Base-by-base conservation (phyloP, 163 green algal species). In the Scenedesmus sp. region DNA sequence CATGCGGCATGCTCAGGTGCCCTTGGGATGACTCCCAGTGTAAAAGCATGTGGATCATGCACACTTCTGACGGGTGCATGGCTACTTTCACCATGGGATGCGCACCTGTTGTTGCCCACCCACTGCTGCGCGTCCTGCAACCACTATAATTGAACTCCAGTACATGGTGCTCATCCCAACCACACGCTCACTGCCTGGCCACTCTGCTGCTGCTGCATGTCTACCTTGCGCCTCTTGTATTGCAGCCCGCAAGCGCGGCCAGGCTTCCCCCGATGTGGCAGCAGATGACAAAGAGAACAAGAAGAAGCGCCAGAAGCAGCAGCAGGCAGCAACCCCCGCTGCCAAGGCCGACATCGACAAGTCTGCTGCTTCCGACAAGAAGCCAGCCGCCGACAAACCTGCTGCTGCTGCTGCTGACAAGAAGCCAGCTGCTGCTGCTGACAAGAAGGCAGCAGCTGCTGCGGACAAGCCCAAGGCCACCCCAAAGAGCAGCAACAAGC, bases 301-400 rank as follows among this genome's bases (percentile, higher is more conserved):
- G 5, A 87, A 82, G 59, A 91, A 86, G 88, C 88, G 88, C 59
- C 52, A 57, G 7, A 88, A 90, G 70, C 88, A 82, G 83, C 57
- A 90, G 16, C 55, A 26, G 57, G 86, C 18, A 10, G 4, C 64
- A 26, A 3, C 82, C 55, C 23, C 82, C 8, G 73, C 57, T 64
- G n/a, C 87, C 12, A 16, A 74, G 52, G 13, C 10, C 23, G 86
- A 62, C 52, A 70, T 2, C 70, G 26, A 16, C 64, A 52, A 86
- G n/a, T 0, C 18, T 57, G 55, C 87, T 23, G 54, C 4, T 7
- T 0, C 57, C 20, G 62, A 15, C 34, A 76, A 73, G 83, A 52
- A 23, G 18, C 18, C 15, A 20, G 26, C 26, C n/a, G 12, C 34
- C 34, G 70, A 46, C 2, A 76, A 76, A 18, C 66, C 66, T 46